Base-by-base conservation (phyloP, 1,139 yeast species). In the Debaryomyces robertsiae region DNA sequence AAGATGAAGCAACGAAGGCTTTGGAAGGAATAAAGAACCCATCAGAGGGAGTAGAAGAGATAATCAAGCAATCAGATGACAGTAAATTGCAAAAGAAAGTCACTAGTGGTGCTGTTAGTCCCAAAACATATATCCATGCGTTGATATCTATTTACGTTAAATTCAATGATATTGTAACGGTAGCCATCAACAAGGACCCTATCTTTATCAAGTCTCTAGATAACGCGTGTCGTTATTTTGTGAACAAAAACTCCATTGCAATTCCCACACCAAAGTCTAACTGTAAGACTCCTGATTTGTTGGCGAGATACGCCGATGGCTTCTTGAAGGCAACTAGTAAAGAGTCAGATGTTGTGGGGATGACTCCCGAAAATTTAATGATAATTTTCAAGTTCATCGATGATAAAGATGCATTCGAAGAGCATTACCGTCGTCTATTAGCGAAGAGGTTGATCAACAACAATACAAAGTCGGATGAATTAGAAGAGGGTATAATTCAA, bases 341-440 rank as follows among this genome's bases (percentile, higher is more conserved):
- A 57, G 88, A 83, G 49, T 71, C 81, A 0, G 93, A 84, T 47
- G 73, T 79, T 13, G 68, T 72, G 43, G 93, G 85, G 54, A 81
- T 91, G 82, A 87, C 84, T 45, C 73, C 84, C 17, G 91, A 85
- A 52, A 93, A 91, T 53, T 79, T 93, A 55, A 88, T 93, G 89
- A 79, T 82, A 23, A 76, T 93, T 19, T 89, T 94, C 72, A 86
- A 84, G 56, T 93, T 88, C 59, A 77, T 94, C 42, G 91, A 88
- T 41, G 98, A 93, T 61, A 91, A 91, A 62, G 98, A 94, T 69
- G 87, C 94, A 30, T 94, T 94, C 64, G 98, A 93, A 67, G 87
- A 84, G 52, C 87, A 87, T 65, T 94, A 93, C 65, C 82, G 98
- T 61, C 81, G 97, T 52, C 73, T 85, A 57, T 74, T 94, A 53